A percentile compares a stretch with the other conserved stretches of the same genome.
These are phyloP conservation scores for Curvularia sp. DNA, from an alignment of 2,329 filamentous ascomycete species.

Conservation along the genomic window DNA sequence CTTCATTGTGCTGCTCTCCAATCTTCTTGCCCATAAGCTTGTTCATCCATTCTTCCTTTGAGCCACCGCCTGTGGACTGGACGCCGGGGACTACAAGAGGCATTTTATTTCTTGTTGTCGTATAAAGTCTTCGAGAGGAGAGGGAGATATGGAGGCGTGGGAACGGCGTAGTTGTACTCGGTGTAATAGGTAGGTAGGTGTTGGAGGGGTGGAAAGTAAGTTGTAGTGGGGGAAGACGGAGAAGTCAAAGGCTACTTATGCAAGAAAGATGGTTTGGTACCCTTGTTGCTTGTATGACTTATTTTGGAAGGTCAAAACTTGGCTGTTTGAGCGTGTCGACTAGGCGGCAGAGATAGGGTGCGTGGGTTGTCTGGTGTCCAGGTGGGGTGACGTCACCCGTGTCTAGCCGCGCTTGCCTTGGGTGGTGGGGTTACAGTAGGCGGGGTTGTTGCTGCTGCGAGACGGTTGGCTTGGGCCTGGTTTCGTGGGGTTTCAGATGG, in stretches of 20 bases:
- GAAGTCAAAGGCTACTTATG: constrained; percentile 21
- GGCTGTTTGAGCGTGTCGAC: constrained; percentile 19
- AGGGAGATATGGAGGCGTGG: background rate
- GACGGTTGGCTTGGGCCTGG: too few relatives aligned
- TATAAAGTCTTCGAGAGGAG: background rate
- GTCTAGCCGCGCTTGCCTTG: constrained; percentile 15
- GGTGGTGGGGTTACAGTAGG: constrained; percentile 11
- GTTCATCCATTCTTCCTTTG: constrained; percentile 53
- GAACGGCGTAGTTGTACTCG: background rate
- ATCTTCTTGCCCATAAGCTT: constrained; percentile 61
- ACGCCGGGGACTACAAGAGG: constrained; percentile 60
- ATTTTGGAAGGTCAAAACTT: constrained; percentile 19
- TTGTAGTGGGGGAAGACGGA: background rate
- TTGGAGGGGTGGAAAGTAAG: too few relatives aligned
- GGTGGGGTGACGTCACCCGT: constrained; percentile 33
- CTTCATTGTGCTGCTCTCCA: constrained; percentile 55
- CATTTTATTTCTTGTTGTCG: constrained; percentile 46
- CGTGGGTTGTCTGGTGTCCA: constrained; percentile 10
- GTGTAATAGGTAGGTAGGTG: background rate
- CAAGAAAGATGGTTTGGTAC: constrained; percentile 5
- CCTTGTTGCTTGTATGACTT: constrained; percentile 14
- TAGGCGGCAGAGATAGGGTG: constrained; percentile 22
- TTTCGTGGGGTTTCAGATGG: too few relatives aligned
- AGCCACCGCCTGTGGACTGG: constrained; percentile 46
- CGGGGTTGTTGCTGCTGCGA: background rate